These are phyloP conservation scores for Sequoia sempervirens DNA, from an alignment of 75 land plant genomes.

Conservation along the genomic window DNA sequence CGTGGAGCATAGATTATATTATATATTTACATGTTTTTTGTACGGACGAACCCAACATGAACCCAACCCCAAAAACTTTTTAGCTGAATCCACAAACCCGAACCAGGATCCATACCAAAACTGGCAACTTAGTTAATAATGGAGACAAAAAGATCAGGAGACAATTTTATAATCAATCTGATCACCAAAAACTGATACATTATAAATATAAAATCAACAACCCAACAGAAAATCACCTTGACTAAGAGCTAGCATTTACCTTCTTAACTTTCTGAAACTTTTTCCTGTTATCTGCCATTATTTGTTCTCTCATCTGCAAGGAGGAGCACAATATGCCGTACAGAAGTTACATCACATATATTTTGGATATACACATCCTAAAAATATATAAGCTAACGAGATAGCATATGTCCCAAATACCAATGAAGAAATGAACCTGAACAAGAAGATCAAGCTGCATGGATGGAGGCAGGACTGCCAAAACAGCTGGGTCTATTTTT, in stretches of 20 bases:
- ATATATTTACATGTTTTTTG: no score
- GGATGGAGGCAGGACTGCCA: slow-evolving; percentile 94
- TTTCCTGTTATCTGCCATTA: slow-evolving; percentile 95
- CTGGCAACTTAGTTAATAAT: no score
- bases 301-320: slow-evolving; percentile 88
- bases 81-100: no score
- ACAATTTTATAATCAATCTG: neutral
- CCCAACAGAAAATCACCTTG: neutral
- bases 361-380: neutral
- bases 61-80: no score
- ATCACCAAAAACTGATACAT: neutral
- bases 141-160: neutral
- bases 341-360: slow-evolving; percentile 1
- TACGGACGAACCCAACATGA: no score
- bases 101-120: no score
- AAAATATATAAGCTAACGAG: neutral
- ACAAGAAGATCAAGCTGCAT: slow-evolving; percentile 98
- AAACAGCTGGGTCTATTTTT: slow-evolving; percentile 76
- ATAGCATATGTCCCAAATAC: neutral
- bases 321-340: slow-evolving; percentile 1
- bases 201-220: neutral
- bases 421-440: slow-evolving; percentile 46
- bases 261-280: slow-evolving; percentile 93
- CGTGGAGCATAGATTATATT: no score
- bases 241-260: slow-evolving; percentile 32